These are phyloP conservation scores for Phialophora expanda DNA, from an alignment of 2,329 filamentous ascomycete species.

Conservation along the genomic window DNA sequence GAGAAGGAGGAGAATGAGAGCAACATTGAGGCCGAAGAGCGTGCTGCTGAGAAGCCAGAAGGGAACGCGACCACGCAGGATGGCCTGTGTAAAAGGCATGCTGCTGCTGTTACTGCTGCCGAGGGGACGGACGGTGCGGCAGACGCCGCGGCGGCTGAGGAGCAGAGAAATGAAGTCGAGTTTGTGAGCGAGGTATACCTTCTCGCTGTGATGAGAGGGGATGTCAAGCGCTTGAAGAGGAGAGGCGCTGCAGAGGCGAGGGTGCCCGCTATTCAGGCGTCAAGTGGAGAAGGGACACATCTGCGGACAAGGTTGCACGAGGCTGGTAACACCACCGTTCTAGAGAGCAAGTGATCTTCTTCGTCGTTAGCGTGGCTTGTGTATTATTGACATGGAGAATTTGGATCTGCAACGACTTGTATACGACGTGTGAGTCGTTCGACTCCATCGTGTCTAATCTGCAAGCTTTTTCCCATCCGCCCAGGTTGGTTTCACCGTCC, in stretches of 20 bases:
- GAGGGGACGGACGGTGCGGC: not conserved
- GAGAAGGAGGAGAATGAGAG: conserved; percentile 38
- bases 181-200: conserved; percentile 27
- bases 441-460: conserved; percentile 27
- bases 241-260: conserved; percentile 3
- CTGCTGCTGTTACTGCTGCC: not conserved
- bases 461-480: conserved; percentile 49
- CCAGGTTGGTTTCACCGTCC: conserved; percentile 60
- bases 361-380: not conserved
- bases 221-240: conserved; percentile 27
- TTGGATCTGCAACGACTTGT: not conserved
- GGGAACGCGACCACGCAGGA: conserved; percentile 11
- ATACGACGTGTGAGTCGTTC: not conserved
- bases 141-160: not conserved
- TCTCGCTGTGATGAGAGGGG: conserved; percentile 26
- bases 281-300: not conserved
- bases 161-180: conserved; percentile 21
- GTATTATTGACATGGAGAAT: not conserved
- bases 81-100: conserved; percentile 27
- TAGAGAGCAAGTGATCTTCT: not conserved
- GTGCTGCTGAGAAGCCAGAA: conserved; percentile 12
- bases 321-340: not conserved
- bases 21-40: not conserved
- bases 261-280: not conserved
- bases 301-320: conserved; percentile 10